These are phyloP conservation scores for Evernia prunastri DNA, from an alignment of 495 filamentous ascomycete genomes.

Conservation along the genomic window DNA sequence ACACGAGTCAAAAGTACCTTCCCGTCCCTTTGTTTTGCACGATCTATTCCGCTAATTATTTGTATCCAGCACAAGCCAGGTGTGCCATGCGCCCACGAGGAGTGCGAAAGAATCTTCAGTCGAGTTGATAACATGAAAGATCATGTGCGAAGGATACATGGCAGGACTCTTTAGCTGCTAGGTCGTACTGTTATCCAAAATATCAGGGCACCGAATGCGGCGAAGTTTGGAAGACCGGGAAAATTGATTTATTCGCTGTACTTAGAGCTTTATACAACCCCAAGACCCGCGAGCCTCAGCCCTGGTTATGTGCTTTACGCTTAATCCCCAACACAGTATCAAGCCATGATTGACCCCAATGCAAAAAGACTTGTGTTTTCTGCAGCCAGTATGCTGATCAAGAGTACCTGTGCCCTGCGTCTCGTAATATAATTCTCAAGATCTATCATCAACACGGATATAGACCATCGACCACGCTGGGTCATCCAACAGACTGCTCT, in stretches of 20 bases:
- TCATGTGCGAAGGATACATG: slow-evolving; percentile 47
- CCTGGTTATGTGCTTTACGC: neutral
- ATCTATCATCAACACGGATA: neutral
- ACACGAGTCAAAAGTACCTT: slow-evolving; percentile 42
- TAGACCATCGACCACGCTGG: neutral
- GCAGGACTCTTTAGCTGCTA: slow-evolving; percentile 11
- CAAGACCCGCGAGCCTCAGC: neutral
- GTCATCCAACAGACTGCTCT: neutral
- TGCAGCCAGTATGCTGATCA: neutral
- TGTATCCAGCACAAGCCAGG: slow-evolving; percentile 46
- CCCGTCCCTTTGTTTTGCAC: neutral
- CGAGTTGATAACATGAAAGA: slow-evolving; percentile 61
- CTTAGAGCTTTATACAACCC: neutral
- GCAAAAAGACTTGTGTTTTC: neutral
- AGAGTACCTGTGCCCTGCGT: neutral
- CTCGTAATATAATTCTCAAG: neutral
- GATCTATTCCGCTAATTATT: slow-evolving; percentile 7
- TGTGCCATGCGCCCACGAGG: slow-evolving; percentile 51
- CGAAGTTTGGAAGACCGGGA: neutral
- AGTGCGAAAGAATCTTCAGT: slow-evolving; percentile 54
- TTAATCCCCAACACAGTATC: neutral
- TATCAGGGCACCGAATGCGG: neutral
- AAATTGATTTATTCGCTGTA: neutral
- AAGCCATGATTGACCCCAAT: neutral
- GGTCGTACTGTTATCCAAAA: neutral